Evolutionary conservation across 106 monocot genomes (phyloP).

Genomic region (Dactylorhiza incarnata): DNA sequence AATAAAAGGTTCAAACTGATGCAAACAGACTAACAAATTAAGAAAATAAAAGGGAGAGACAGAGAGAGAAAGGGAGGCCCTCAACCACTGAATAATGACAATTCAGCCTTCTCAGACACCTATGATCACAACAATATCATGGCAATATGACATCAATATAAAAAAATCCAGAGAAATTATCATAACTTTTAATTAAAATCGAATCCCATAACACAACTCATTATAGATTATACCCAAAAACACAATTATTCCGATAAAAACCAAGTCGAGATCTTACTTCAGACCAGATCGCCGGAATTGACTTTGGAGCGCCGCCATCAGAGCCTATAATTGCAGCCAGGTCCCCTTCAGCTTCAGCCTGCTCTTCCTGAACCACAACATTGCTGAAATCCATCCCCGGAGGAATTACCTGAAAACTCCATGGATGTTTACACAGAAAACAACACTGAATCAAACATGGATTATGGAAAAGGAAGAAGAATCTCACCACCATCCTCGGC

Average conservation of each 20-base stretch:
- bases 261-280: conserved; percentile 21
- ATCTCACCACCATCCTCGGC: conserved; percentile 80
- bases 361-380: conserved; percentile 42
- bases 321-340: background rate
- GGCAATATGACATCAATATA: too few relatives aligned
- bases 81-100: too few relatives aligned
- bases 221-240: background rate
- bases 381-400: conserved; percentile 75
- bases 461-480: background rate
- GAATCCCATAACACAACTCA: conserved; percentile 22
- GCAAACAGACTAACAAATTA: too few relatives aligned
- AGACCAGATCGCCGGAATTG: conserved; percentile 37
- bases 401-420: conserved; percentile 40
- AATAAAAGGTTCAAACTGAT: too few relatives aligned
- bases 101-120: too few relatives aligned
- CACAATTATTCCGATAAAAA: background rate
- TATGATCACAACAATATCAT: conserved; percentile 80
- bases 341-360: conserved; percentile 14
- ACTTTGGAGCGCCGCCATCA: conserved; percentile 33
- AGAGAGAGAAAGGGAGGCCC: too few relatives aligned
- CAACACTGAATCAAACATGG: too few relatives aligned
- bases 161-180: too few relatives aligned
- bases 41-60: too few relatives aligned
- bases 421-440: too few relatives aligned
- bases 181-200: too few relatives aligned